A percentile compares a stretch with the other conserved stretches of the same genome.
These are phyloP conservation scores for Cordyceps pruinosa DNA, from an alignment of 2,329 filamentous ascomycete genomes.

Conservation along the genomic window DNA sequence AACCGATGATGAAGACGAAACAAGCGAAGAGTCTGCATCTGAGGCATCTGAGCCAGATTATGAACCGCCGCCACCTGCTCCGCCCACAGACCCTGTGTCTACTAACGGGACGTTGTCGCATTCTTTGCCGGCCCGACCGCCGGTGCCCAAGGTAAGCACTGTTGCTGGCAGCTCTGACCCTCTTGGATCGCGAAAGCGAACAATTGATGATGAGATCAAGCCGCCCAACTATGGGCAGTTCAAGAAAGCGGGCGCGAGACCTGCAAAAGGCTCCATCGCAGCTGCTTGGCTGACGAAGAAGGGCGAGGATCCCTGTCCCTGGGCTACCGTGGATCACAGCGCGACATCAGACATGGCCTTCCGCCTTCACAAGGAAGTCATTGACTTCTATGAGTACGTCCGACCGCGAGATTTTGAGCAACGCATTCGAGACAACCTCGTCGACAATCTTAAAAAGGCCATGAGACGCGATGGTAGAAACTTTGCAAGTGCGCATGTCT, in stretches of 20 bases:
- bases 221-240: conserved; percentile 44
- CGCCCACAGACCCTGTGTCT: neutral
- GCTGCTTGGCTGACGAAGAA: conserved; percentile 43
- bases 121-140: conserved; percentile 17
- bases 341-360: conserved; percentile 45
- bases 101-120: neutral
- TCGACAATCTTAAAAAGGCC: conserved; percentile 58
- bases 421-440: conserved; percentile 62
- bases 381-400: conserved; percentile 83
- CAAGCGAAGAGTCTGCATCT: conserved; percentile 13
- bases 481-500: conserved; percentile 56
- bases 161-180: conserved; percentile 28
- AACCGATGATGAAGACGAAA: conserved; percentile 46
- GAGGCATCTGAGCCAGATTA: conserved; percentile 15
- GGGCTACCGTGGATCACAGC: conserved; percentile 52
- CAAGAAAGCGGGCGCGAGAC: conserved; percentile 45
- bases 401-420: conserved; percentile 72
- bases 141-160: conserved; percentile 15
- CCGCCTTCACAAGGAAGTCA: conserved; percentile 82
- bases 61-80: conserved; percentile 14
- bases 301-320: conserved; percentile 50
- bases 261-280: conserved; percentile 42
- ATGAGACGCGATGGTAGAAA: conserved; percentile 44
- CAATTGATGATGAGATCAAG: conserved; percentile 61
- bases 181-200: conserved; percentile 69